A percentile compares a stretch with the other conserved stretches of the same genome.
Evolutionary conservation across 768 basidiomycete species (phyloP).

Genomic region (Naganishia vishniacii): DNA sequence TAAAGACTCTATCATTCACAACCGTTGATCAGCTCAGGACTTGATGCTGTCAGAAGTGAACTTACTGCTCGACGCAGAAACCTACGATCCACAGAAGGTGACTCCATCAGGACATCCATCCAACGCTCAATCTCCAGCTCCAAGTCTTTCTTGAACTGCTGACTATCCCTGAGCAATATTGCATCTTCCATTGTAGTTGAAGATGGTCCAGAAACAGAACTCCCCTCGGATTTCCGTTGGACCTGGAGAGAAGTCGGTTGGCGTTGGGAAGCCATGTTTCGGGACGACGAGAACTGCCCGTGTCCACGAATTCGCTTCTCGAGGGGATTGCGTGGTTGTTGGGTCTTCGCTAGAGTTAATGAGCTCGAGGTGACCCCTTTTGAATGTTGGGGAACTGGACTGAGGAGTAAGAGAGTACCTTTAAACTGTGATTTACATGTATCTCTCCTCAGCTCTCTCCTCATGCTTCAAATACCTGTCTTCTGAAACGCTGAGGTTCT

Average conservation of each 20-base stretch:
- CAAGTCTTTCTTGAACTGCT: conserved; percentile 30
- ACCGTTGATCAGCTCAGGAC: not conserved
- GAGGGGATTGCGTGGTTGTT: too few relatives aligned
- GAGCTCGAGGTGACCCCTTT: too few relatives aligned
- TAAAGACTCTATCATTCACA: conserved; percentile 30
- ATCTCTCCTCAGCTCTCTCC: too few relatives aligned
- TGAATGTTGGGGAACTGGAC: too few relatives aligned
- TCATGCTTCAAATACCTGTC: too few relatives aligned
- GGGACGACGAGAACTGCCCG: too few relatives aligned
- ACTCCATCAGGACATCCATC: conserved; percentile 43
- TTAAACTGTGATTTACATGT: too few relatives aligned
- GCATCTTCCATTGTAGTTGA: conserved; percentile 21
- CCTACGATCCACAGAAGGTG: conserved; percentile 30
- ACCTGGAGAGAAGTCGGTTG: conserved; percentile 7
- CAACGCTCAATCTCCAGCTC: conserved; percentile 39
- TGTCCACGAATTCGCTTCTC: too few relatives aligned
- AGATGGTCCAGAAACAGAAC: not conserved
- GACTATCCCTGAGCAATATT: conserved; percentile 21
- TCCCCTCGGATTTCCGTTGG: not conserved
- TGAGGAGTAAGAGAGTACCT: too few relatives aligned
- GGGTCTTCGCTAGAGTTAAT: too few relatives aligned
- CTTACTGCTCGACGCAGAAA: conserved; percentile 40
- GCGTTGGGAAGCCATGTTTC: not conserved
- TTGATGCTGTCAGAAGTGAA: not conserved
- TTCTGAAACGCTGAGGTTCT: too few relatives aligned